phyloP scores from a whole-genome alignment of 1,284 basidiomycete genomes.

The Pisolithus thermaeus region DNA sequence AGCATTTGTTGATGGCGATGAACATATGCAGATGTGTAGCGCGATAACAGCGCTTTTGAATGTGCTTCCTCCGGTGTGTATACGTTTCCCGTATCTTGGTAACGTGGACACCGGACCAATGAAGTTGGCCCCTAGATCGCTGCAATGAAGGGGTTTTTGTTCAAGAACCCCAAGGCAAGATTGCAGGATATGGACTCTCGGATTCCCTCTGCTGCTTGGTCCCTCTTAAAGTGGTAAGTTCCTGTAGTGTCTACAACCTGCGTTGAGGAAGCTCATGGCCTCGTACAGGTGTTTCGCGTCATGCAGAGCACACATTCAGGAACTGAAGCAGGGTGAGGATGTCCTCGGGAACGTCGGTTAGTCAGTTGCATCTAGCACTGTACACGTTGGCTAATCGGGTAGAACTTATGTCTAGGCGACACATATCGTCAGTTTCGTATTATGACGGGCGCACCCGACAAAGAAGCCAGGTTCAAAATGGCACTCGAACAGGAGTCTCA shows the following conservation, averaged over 20 bases:
- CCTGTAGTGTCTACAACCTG: background rate
- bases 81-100: slow-evolving; percentile 8
- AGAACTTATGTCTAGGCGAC: too few relatives aligned
- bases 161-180: slow-evolving; percentile 41
- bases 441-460: slow-evolving; percentile 59
- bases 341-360: slow-evolving; percentile 47
- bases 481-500: slow-evolving; percentile 35
- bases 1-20: background rate
- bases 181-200: slow-evolving; percentile 43
- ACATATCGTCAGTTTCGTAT: slow-evolving; percentile 50
- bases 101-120: background rate
- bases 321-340: slow-evolving; percentile 46
- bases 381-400: too few relatives aligned
- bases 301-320: slow-evolving; percentile 59
- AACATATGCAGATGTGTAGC: slow-evolving; percentile 38
- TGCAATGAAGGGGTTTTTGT: slow-evolving; percentile 53
- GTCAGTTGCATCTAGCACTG: slow-evolving; percentile 2
- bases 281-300: slow-evolving; percentile 54
- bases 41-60: slow-evolving; percentile 40
- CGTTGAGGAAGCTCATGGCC: background rate
- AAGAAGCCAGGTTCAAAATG: slow-evolving; percentile 52
- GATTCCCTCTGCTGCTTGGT: slow-evolving; percentile 53
- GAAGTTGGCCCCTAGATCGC: slow-evolving; percentile 31
- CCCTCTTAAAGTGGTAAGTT: slow-evolving; percentile 50
- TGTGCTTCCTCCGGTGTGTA: slow-evolving; percentile 40